Conservation (phyloP, 2,329 filamentous ascomycete species). For the Colletotrichum chrysophilum region DNA sequence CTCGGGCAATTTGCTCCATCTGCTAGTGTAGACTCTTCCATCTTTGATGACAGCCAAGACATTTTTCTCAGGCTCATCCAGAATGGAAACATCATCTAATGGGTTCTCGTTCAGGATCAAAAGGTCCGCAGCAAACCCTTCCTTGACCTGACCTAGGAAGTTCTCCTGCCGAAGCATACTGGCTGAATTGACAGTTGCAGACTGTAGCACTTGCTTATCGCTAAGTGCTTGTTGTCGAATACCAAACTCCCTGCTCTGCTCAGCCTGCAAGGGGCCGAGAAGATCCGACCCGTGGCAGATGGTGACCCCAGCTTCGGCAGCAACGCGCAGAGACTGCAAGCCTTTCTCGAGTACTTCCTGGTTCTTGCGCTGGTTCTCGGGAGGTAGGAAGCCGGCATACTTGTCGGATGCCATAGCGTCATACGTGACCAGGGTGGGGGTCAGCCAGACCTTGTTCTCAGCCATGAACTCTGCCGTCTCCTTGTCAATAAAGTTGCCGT, state of each 20-base stretch:
- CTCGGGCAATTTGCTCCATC: conserved; percentile 27
- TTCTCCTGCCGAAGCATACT: conserved; percentile 50
- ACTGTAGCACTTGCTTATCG: conserved; percentile 28
- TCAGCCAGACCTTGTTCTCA: conserved; percentile 51
- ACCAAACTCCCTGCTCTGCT: conserved; percentile 37
- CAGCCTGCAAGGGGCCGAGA: conserved; percentile 32
- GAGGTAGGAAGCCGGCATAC: conserved; percentile 47
- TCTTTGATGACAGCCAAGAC: conserved; percentile 60
- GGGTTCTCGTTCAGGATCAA: conserved; percentile 58
- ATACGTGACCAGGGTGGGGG: conserved; percentile 60
- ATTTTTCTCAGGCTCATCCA: conserved; percentile 52
- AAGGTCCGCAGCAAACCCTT: conserved; percentile 58
- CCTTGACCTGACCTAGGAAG: conserved; percentile 53
- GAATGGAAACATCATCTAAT: conserved; percentile 56
- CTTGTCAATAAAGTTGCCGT: conserved; percentile 48
- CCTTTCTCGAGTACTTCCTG: conserved; percentile 51
- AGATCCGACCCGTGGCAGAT: conserved; percentile 59
- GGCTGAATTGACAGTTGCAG: conserved; percentile 52
- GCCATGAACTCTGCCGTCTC: conserved; percentile 56
- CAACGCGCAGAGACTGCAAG: conserved; percentile 50
- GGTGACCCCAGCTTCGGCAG: conserved; percentile 55
- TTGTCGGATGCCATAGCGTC: conserved; percentile 49
- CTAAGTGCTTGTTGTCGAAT: conserved; percentile 29
- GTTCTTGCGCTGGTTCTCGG: conserved; percentile 54
- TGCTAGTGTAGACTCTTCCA: conserved; percentile 45